These are phyloP conservation scores for Colletotrichum shisoi DNA, from an alignment of 2,329 filamentous ascomycete genomes.

Conservation along the genomic window DNA sequence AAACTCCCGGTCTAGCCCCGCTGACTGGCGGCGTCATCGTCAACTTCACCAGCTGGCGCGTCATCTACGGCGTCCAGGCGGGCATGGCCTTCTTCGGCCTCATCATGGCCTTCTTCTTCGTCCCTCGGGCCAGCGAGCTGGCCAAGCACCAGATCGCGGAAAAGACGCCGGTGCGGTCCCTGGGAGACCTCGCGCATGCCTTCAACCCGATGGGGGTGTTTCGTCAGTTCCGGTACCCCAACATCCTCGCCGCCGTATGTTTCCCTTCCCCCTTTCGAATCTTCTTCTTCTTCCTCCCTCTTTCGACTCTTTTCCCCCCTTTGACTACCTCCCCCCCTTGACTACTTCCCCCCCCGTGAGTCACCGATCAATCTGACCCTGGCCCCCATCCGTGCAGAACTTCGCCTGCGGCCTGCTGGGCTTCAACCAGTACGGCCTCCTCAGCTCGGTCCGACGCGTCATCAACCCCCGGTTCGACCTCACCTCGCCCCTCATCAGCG, in stretches of 20 bases:
- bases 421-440: constrained; percentile 75
- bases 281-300: fast-evolving
- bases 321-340: too few relatives aligned
- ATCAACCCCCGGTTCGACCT: constrained; percentile 75
- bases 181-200: constrained; percentile 50
- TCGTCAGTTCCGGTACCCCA: constrained; percentile 71
- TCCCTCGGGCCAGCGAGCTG: constrained; percentile 72
- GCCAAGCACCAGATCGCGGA: constrained; percentile 60
- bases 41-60: constrained; percentile 71
- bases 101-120: constrained; percentile 64
- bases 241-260: constrained; percentile 65
- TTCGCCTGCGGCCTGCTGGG: constrained; percentile 54
- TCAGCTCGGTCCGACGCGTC: constrained; percentile 74
- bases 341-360: too few relatives aligned
- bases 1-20: constrained; percentile 4
- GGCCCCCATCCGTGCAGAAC: constrained; percentile 15
- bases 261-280: not conserved
- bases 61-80: constrained; percentile 75
- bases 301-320: too few relatives aligned
- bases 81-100: constrained; percentile 66
- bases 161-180: constrained; percentile 51
- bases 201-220: constrained; percentile 72
- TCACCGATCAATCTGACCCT: too few relatives aligned
- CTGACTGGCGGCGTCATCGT: constrained; percentile 69
- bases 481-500: constrained; percentile 68